Conservation (phyloP, 768 basidiomycete genomes). For the Trametes meyenii region DNA sequence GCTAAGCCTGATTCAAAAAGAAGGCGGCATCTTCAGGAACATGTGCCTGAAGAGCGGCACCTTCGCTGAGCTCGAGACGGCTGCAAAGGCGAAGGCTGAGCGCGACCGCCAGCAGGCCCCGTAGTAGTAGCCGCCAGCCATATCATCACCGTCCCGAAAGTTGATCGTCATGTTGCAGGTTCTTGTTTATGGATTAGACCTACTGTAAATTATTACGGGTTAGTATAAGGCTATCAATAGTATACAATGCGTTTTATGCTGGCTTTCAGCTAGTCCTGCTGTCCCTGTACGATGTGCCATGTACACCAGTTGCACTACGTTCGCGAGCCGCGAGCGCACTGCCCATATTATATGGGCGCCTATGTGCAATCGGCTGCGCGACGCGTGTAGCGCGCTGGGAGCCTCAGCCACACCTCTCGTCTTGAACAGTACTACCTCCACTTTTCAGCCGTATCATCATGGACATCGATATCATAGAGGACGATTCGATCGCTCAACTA, state of each 20-base stretch:
- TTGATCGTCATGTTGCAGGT: too few species aligned
- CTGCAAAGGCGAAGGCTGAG: slow-evolving; percentile 49
- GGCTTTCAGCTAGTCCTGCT: too few species aligned
- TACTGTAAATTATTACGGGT: too few species aligned
- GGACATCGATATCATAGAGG: slow-evolving; percentile 21
- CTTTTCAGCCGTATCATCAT: neutral
- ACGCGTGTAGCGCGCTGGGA: slow-evolving; percentile 3
- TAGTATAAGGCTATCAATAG: too few species aligned
- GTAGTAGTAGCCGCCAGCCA: neutral
- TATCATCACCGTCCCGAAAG: too few species aligned
- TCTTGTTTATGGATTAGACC: too few species aligned
- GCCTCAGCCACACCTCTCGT: neutral
- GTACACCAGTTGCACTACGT: too few species aligned
- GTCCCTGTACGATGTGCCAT: too few species aligned
- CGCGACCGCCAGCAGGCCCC: slow-evolving; percentile 9
- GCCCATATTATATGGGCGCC: neutral
- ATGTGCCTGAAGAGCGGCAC: slow-evolving; percentile 68
- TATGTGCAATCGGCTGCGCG: neutral
- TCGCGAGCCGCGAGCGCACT: too few species aligned
- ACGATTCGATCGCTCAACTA: neutral
- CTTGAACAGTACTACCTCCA: neutral
- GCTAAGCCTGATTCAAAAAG: slow-evolving; percentile 47
- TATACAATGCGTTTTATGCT: too few species aligned
- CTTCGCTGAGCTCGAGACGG: slow-evolving; percentile 59
- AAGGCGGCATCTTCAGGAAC: slow-evolving; percentile 50